Percentiles rank a stretch among this genome's conserved stretches.
Evolutionary conservation across 768 basidiomycete species (phyloP).

Genomic region (Wakefieldia striispora): DNA sequence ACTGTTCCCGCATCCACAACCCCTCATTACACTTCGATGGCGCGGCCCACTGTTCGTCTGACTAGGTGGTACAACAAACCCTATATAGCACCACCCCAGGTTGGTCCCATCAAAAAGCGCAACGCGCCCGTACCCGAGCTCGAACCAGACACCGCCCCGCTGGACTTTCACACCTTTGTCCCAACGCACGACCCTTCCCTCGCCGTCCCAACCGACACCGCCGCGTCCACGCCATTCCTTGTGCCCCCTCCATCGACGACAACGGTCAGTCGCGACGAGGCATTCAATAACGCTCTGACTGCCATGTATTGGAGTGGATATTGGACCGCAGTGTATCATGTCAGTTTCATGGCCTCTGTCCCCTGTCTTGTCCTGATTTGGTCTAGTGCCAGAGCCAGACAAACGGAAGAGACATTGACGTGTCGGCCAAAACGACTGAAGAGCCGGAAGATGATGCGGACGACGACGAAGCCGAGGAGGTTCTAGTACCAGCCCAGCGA

Average conservation of each 20-base stretch:
- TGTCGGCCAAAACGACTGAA: slow-evolving; percentile 28
- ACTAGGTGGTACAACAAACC: slow-evolving; percentile 80
- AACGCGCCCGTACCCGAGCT: slow-evolving; percentile 1
- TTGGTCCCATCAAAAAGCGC: slow-evolving; percentile 3
- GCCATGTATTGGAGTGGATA: slow-evolving; percentile 90
- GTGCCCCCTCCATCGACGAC: slow-evolving; percentile 33
- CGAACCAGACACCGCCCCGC: slow-evolving; percentile 55
- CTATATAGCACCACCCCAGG: slow-evolving; percentile 13
- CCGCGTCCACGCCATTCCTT: slow-evolving; percentile 20
- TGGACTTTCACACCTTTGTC: slow-evolving; percentile 69
- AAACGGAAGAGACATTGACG: slow-evolving; percentile 15
- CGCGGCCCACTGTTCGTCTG: too few species aligned
- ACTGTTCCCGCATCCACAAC: neutral
- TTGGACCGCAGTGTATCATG: slow-evolving; percentile 85
- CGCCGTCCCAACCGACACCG: slow-evolving; percentile 25
- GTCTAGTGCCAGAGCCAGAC: slow-evolving; percentile 34
- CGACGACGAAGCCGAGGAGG: slow-evolving; percentile 20
- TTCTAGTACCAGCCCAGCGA: slow-evolving; percentile 30
- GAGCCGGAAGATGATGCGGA: slow-evolving; percentile 28
- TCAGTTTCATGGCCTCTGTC: slow-evolving; percentile 32
- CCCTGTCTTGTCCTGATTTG: neutral
- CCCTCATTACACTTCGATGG: neutral
- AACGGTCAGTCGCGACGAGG: slow-evolving; percentile 65
- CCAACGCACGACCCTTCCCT: slow-evolving; percentile 70
- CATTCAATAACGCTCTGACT: slow-evolving; percentile 68